phyloP scores from a whole-genome alignment of 2,329 filamentous ascomycete species.

The Lasiodiplodia theobromae region DNA sequence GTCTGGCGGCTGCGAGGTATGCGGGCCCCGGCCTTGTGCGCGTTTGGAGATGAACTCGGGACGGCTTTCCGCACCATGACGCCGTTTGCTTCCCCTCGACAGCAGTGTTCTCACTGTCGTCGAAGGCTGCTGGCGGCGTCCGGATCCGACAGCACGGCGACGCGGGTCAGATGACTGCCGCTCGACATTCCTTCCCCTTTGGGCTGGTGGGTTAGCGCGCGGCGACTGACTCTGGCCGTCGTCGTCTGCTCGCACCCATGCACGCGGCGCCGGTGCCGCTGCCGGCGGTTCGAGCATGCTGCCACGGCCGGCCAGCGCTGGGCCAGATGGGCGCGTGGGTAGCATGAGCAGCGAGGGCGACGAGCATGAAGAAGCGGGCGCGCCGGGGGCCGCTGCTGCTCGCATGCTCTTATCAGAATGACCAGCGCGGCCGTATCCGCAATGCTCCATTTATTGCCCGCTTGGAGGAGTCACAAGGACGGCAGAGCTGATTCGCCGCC shows the following conservation, averaged over 20 bases:
- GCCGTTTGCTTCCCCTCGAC: constrained; percentile 14
- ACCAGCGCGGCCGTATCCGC: constrained; percentile 15
- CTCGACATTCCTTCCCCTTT: constrained; percentile 20
- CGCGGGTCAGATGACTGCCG: constrained; percentile 18
- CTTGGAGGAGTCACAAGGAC: constrained; percentile 28
- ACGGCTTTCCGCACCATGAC: constrained; percentile 22
- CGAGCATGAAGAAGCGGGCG: constrained; percentile 23
- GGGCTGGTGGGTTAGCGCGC: background rate
- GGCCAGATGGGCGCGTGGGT: background rate
- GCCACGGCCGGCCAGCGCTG: background rate
- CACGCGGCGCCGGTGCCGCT: constrained; percentile 6
- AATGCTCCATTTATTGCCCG: constrained; percentile 20
- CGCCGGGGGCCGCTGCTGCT: constrained; percentile 12
- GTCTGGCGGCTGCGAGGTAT: constrained; percentile 19
- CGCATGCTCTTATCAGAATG: constrained; percentile 23
- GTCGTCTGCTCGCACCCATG: constrained; percentile 1
- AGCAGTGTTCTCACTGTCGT: background rate
- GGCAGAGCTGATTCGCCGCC: constrained; percentile 22
- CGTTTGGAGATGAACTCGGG: constrained; percentile 17
- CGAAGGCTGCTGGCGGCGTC: background rate
- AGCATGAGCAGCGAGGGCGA: background rate
- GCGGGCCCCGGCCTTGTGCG: background rate
- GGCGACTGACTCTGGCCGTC: constrained; percentile 17
- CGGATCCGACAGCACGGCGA: constrained; percentile 15
- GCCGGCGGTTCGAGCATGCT: constrained; percentile 8